Conservation (phyloP, 2,329 filamentous ascomycete species). For the Myriangium duriaei region DNA sequence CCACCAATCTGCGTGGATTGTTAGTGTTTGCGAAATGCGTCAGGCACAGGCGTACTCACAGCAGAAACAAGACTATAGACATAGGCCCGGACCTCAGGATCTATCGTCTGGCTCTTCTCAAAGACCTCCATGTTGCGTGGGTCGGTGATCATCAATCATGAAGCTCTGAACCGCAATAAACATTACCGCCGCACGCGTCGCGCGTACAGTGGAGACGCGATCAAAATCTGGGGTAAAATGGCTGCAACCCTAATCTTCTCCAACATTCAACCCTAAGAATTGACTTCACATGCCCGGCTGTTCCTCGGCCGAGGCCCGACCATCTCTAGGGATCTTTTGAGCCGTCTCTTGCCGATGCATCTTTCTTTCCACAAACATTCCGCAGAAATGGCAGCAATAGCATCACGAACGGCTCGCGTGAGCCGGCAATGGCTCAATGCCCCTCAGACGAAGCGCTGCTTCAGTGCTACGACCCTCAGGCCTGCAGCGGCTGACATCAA, state of each 20-base stretch:
- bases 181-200: slow-evolving; percentile 2
- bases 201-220: not conserved
- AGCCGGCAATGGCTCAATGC: slow-evolving; percentile 11
- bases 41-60: slow-evolving; percentile 34
- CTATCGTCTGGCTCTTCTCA: slow-evolving; percentile 40
- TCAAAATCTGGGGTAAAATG: not conserved
- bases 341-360: not conserved
- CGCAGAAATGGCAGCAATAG: slow-evolving; percentile 6
- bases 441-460: slow-evolving; percentile 31
- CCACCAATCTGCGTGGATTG: slow-evolving; percentile 61
- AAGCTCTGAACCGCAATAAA: too few relatives aligned
- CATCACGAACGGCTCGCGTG: not conserved
- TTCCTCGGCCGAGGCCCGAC: not conserved
- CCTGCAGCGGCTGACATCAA: slow-evolving; percentile 58
- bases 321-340: not conserved
- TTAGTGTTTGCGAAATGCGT: slow-evolving; percentile 18
- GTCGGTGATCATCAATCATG: too few relatives aligned
- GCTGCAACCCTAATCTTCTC: not conserved
- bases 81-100: slow-evolving; percentile 85
- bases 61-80: slow-evolving; percentile 89
- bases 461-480: slow-evolving; percentile 48
- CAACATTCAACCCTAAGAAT: too few relatives aligned
- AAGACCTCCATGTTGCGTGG: slow-evolving; percentile 19
- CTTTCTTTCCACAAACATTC: slow-evolving; percentile 6
- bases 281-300: not conserved